Evolutionary conservation across 2,329 filamentous ascomycete species (phyloP), one percentile per base, ranked within the genome.

Genomic region (Orbilia brochopaga): DNA sequence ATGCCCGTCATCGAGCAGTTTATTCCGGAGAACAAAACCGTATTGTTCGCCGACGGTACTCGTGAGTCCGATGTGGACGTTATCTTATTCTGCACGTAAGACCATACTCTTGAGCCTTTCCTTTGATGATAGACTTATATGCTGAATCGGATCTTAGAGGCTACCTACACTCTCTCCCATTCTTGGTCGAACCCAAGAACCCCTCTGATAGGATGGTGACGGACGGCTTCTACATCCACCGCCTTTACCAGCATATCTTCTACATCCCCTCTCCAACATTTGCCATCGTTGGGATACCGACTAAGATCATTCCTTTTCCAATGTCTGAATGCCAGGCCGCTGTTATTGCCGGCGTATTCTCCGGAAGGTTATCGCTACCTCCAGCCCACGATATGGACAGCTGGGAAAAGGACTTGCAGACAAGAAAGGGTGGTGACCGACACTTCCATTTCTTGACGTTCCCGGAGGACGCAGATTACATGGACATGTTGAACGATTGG

Each of bases 221-320:
- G 0, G 85, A 87, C 61, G 92, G 92, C 0, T 84, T 84, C 35
- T 85, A 89, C 27, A 87, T 92, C 0, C 82, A 87, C 72, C 86
- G 88, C 35, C 80, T 92, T 1, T 96, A 92, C 78, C 83, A 91
- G 74, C 91, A 97, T 76, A 77, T 97, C 8, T 88, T 97, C 78
- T 87, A 88, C 78, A 87, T 88, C 2, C 81, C 85, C 0, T 85
- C 91, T 70, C 91, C 92, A 0, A 94, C 90, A 0, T 82, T 97
- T 0, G 88, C 86, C 0, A 92, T 97, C 77, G 83, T 90, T 0
- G 86, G 85, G 0, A 82, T 97, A 42, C 88, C 90, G 15, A 88
- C 92, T 77, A 89, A 89, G 75, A 86, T 94, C n/a, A 89, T 95
- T n/a, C 93, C 93, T 0, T 96, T 96, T 78, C 88, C 90, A 0